These are phyloP conservation scores for Malbranchea cinnamomea DNA, from an alignment of 2,329 filamentous ascomycete genomes.

Conservation along the genomic window DNA sequence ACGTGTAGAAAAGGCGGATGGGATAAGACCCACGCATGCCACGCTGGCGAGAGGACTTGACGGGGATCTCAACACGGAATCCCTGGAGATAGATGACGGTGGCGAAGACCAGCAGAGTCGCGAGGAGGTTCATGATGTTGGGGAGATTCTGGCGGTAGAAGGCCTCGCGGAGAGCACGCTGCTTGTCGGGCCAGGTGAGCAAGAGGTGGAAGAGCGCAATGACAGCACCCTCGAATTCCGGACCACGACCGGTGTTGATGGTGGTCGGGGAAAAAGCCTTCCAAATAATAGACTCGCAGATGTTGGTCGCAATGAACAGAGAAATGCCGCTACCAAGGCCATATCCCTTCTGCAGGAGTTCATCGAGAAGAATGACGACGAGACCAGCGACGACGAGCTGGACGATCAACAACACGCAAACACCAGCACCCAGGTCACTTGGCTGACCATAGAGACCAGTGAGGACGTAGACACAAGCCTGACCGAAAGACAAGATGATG, in stretches of 20 bases:
- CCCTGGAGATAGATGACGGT: conserved; percentile 98
- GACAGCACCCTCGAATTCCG: conserved; percentile 46
- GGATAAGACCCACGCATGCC: conserved; percentile 97
- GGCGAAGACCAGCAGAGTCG: conserved; percentile 84
- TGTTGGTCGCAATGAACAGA: conserved; percentile 99
- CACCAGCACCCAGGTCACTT: conserved; percentile 89
- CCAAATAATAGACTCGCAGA: conserved; percentile 99
- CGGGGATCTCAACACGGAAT: conserved; percentile 98
- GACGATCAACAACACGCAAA: conserved; percentile 95
- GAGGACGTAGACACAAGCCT: conserved; percentile 95
- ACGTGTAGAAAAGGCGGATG: conserved; percentile 98
- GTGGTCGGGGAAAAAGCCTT: conserved; percentile 98
- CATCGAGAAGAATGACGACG: conserved; percentile 97
- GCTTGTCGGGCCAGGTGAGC: conserved; percentile 93
- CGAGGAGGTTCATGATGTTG: conserved; percentile 97
- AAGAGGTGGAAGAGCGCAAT: conserved; percentile 12
- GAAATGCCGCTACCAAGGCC: conserved; percentile 97
- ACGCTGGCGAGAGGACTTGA: conserved; percentile 98
- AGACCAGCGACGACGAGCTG: conserved; percentile 95
- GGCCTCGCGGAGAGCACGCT: conserved; percentile 91
- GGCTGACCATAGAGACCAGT: conserved; percentile 95
- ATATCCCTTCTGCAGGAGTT: conserved; percentile 98
- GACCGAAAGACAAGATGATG: conserved; percentile 93
- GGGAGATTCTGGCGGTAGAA: conserved; percentile 99
- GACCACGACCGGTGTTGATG: conserved; percentile 97